Evolutionary conservation across 108 stramenopile species (phyloP).

Genomic region (Cyclotella choctawhatcheeana): DNA sequence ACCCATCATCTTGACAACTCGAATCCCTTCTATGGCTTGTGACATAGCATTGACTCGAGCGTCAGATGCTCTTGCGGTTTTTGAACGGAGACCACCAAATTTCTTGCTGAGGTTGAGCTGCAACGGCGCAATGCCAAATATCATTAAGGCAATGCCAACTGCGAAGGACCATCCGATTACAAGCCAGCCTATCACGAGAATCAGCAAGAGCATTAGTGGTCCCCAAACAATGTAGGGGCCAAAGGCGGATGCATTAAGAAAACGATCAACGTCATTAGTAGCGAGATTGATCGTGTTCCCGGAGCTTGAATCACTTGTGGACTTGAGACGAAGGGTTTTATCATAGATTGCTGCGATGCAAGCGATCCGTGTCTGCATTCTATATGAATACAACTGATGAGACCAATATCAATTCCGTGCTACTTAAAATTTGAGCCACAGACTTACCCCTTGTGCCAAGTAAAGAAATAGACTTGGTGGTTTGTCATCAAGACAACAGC

Average conservation of each 20-base stretch:
- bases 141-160: slow-evolving; percentile 78
- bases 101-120: slow-evolving; percentile 69
- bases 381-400: background rate
- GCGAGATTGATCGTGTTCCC: slow-evolving; percentile 89
- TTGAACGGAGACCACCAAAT: slow-evolving; percentile 71
- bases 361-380: slow-evolving; percentile 75
- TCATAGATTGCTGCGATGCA: slow-evolving; percentile 75
- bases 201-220: slow-evolving; percentile 80
- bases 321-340: background rate
- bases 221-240: slow-evolving; percentile 76
- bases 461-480: slow-evolving; percentile 32
- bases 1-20: slow-evolving; percentile 85
- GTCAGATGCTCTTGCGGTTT: slow-evolving; percentile 85
- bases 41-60: slow-evolving; percentile 79
- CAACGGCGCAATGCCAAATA: slow-evolving; percentile 77
- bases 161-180: slow-evolving; percentile 85
- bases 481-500: slow-evolving; percentile 43
- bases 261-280: slow-evolving; percentile 92
- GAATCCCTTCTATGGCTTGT: slow-evolving; percentile 84
- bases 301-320: slow-evolving; percentile 28
- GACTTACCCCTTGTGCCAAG: slow-evolving; percentile 36
- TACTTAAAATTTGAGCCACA: background rate
- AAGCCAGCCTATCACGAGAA: slow-evolving; percentile 69
- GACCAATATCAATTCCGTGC: background rate
- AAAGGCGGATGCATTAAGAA: slow-evolving; percentile 72